Base-by-base conservation (phyloP, 495 filamentous ascomycete genomes). In the Daldinia grandis region DNA sequence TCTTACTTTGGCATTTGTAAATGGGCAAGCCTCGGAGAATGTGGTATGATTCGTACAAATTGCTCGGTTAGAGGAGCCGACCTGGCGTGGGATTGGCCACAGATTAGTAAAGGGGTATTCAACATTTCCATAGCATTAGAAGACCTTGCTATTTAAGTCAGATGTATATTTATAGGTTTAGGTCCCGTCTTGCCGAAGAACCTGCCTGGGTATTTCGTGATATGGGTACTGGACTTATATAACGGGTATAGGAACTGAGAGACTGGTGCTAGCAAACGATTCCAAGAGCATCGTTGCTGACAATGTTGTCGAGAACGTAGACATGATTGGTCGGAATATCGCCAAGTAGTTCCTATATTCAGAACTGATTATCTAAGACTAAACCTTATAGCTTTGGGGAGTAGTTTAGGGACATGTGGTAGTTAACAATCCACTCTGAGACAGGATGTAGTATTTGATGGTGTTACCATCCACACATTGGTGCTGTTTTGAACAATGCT, bases 401-500 rank as follows among this genome's bases (percentile, higher is more conserved):
- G 44, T 14, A 12, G 9, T 14, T 8, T 56, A 33, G 12, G 53
- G 8, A 47, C 10, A 47, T 27, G 15, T 25, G 19, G 9, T 21
- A 38, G 30, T 24, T 14, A 17, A 56, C 14, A 42, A 19, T 60
- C 33, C 30, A 25, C 15, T 30, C 58, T 30, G 51, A 57, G 50
- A 60, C 37, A 54, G 35, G 9, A 30, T 19, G 5, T 21, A 15
- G 15, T 47, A 40, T 30, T n/a, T 58, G 35, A 27, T 27, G 14
- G 49, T 67, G 47, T 30, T 37, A 72, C 69, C 30, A 24, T 33
- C 1, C 53, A 17, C 15, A 56, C 14, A 21, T 35, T 12, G 24
- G 19, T 10, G 17, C 8, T 47, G 3, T 9, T 47, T 47, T 47
- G 7, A 12, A 47, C 19, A 21, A 21, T 8, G 42, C 42, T 47